Base-by-base conservation (phyloP, 2,329 filamentous ascomycete genomes). In the Phyllosticta ampelicida region DNA sequence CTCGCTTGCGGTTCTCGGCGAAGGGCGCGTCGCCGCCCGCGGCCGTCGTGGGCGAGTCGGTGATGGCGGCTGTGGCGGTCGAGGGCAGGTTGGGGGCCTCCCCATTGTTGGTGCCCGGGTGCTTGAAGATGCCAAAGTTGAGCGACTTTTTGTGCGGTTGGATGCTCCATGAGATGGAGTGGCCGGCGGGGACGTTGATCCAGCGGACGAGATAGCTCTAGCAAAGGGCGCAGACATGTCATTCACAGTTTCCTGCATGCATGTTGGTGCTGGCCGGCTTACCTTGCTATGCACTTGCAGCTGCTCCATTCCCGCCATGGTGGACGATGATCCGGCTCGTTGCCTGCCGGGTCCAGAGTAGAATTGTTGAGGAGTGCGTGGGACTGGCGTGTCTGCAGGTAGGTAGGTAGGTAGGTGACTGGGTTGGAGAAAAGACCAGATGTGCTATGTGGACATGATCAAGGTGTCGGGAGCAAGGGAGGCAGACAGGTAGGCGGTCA, bases 141-240 rank as follows among this genome's bases (percentile, higher is more conserved):
- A 99, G 87, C 60, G 92, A 96, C 76, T 96, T 97, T 77, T 95
- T 97, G 73, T 97, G 90, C 50, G 94, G 94, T 70, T 97, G 91
- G 48, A 99, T 84, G 68, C 90, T 96, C 94, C 94, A 99, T 16
- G 91, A 96, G 66, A 99, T 90, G 54, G 91, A 96, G 72, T 96
- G 86, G 56, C 87, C 87, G 63, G 90, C 86, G 58, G 90, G 86
- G 65, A 96, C 92, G 70, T 90, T 87, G 65, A 96, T 89, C 92
- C 94, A 99, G 69, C 94, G 90, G 59, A 99, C 89, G 66, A 99
- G 90, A 75, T 99, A 99, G 63, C 90, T 96, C 94, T 97, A 63
- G 56, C 36, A 44, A 10, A 36, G 8, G 2, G 36, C 56, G n/a
- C 51, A 28, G 48, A 23, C 21, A 16, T 20, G 51, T 60, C 58